Evolutionary conservation across 208 protist species (phyloP).

Genomic region (Spironucleus salmonicida): DNA sequence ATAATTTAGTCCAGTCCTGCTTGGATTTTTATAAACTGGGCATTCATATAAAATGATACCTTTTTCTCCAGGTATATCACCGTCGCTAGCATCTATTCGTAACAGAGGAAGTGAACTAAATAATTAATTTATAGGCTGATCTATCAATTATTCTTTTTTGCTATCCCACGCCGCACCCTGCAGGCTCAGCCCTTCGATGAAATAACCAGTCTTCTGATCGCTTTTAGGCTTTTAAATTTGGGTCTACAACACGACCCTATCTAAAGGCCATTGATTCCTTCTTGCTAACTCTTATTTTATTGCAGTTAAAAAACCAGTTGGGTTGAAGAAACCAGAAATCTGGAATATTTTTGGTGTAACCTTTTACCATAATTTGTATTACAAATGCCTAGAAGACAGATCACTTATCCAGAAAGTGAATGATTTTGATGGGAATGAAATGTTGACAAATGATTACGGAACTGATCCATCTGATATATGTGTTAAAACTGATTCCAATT

Average conservation of each 20-base stretch:
- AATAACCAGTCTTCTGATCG: constrained; percentile 57
- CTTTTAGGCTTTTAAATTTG: constrained; percentile 63
- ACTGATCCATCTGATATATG: constrained; percentile 80
- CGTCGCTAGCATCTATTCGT: constrained; percentile 68
- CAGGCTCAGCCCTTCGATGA: constrained; percentile 85
- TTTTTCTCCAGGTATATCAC: constrained; percentile 39
- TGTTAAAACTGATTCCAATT: constrained; percentile 72
- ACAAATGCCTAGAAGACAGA: constrained; percentile 69
- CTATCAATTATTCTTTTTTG: constrained; percentile 55
- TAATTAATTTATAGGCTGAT: constrained; percentile 72
- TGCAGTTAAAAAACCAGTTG: constrained; percentile 85
- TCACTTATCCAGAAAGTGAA: constrained; percentile 83
- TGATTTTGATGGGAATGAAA: constrained; percentile 73
- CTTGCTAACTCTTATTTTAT: constrained; percentile 75
- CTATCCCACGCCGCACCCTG: constrained; percentile 89
- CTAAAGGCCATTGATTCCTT: constrained; percentile 71
- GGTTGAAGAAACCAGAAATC: constrained; percentile 95
- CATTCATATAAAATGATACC: constrained; percentile 65
- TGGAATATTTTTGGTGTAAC: constrained; percentile 76
- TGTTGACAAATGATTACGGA: constrained; percentile 65
- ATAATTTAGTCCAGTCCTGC: constrained; percentile 77
- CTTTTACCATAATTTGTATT: constrained; percentile 71
- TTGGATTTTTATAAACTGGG: constrained; percentile 85
- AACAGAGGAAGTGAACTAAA: constrained; percentile 77
- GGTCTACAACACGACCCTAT: constrained; percentile 74